Evolutionary conservation across 352 stramenopile genomes (phyloP).

Genomic region (Globisporangium splendens): DNA sequence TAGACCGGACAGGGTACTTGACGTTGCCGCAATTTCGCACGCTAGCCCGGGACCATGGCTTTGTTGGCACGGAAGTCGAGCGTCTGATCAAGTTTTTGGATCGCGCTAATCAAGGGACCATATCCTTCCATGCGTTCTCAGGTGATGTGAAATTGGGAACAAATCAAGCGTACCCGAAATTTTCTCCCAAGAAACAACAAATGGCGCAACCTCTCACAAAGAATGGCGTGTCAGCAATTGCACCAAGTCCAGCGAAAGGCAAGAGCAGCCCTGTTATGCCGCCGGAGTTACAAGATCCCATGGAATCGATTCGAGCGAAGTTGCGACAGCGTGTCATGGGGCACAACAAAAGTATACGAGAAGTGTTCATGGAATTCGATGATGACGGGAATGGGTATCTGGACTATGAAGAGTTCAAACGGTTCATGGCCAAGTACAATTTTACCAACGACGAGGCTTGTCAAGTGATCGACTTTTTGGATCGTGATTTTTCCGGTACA

Average conservation of each 20-base stretch:
- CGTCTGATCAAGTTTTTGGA: slow-evolving; percentile 46
- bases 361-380: slow-evolving; percentile 72
- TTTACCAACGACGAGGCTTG: slow-evolving; percentile 45
- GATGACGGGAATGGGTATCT: slow-evolving; percentile 49
- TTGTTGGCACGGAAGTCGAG: slow-evolving; percentile 45
- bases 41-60: slow-evolving; percentile 53
- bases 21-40: slow-evolving; percentile 38
- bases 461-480: slow-evolving; percentile 45
- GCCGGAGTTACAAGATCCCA: slow-evolving; percentile 24
- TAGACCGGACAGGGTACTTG: slow-evolving; percentile 40
- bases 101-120: slow-evolving; percentile 24
- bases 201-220: slow-evolving; percentile 28
- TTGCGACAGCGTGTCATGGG: slow-evolving; percentile 64
- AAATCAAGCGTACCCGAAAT: slow-evolving; percentile 44
- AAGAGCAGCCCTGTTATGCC: slow-evolving; percentile 3
- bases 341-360: slow-evolving; percentile 66
- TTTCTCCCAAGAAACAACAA: slow-evolving; percentile 39
- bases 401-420: slow-evolving; percentile 63
- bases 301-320: slow-evolving; percentile 54
- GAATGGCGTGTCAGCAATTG: slow-evolving; percentile 12
- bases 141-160: slow-evolving; percentile 28
- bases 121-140: slow-evolving; percentile 59
- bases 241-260: slow-evolving; percentile 12
- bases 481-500: slow-evolving; percentile 53
- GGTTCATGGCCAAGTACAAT: slow-evolving; percentile 63